Evolutionary conservation across 805 yeast species (phyloP).

Genomic region (Teunomyces kruisii): DNA sequence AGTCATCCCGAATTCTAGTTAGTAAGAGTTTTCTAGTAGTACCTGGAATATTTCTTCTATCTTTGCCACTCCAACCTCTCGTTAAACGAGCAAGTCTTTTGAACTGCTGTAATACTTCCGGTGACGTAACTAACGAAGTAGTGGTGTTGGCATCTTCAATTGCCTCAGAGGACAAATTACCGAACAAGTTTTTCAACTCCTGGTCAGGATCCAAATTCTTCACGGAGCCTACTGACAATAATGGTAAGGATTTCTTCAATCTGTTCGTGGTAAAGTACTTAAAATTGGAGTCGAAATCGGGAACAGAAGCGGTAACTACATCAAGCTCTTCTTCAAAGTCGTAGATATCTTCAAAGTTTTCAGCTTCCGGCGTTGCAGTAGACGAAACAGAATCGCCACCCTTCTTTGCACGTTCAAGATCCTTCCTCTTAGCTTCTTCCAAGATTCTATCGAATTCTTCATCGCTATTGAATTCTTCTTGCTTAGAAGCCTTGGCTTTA

Average conservation of each 20-base stretch:
- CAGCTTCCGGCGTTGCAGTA: conserved; percentile 19
- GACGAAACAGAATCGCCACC: not conserved
- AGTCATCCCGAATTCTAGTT: conserved; percentile 75
- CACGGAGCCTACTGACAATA: conserved; percentile 44
- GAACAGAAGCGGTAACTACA: conserved; percentile 28
- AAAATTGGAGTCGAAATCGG: conserved; percentile 44
- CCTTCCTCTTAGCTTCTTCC: conserved; percentile 37
- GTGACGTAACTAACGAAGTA: conserved; percentile 67
- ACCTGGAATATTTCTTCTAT: conserved; percentile 72
- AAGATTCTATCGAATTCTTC: conserved; percentile 60
- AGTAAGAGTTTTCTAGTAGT: conserved; percentile 63
- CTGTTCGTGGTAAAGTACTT: conserved; percentile 47
- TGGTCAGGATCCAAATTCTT: conserved; percentile 72
- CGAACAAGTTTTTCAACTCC: conserved; percentile 70
- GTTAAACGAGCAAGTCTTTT: conserved; percentile 57
- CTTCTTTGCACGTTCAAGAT: conserved; percentile 12
- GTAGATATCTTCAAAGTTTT: conserved; percentile 11
- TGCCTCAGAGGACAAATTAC: conserved; percentile 64
- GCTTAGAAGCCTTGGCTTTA: conserved; percentile 10
- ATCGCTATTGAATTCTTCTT: conserved; percentile 39
- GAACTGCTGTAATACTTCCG: conserved; percentile 65
- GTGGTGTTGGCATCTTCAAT: conserved; percentile 75
- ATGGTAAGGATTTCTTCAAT: conserved; percentile 36
- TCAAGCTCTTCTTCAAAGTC: conserved; percentile 24
- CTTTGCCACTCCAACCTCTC: conserved; percentile 85